Conservation (phyloP, 495 filamentous ascomycete species). For the Terfezia claveryi region DNA sequence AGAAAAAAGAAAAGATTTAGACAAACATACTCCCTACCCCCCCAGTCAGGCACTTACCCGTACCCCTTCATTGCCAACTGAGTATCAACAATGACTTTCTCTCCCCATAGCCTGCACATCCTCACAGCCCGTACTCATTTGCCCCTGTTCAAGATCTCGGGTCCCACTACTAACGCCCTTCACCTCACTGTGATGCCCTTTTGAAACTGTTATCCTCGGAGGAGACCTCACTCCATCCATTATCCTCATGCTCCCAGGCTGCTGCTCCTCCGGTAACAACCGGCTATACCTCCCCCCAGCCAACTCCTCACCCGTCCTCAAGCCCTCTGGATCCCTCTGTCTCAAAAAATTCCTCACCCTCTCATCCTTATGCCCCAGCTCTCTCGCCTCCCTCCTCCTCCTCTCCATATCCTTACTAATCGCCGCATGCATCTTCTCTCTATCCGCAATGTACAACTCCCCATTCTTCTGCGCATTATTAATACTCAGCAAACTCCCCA, state of each 20-base stretch:
- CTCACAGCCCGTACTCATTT: not conserved
- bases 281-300: not conserved
- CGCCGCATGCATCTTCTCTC: conserved; percentile 5
- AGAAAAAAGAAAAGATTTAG: not conserved
- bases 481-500: conserved; percentile 28
- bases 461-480: conserved; percentile 11
- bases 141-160: not conserved
- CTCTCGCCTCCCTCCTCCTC: conserved; percentile 7
- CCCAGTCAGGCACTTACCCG: not conserved
- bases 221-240: not conserved
- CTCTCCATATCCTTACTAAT: conserved; percentile 10
- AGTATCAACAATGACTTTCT: no score
- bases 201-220: no score
- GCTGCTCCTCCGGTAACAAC: not conserved
- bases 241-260: not conserved
- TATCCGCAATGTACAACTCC: conserved; percentile 7
- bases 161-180: not conserved
- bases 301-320: conserved; percentile 5
- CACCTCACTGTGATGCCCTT: not conserved
- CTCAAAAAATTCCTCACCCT: conserved; percentile 14
- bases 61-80: no score
- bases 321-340: conserved; percentile 12
- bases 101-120: no score
- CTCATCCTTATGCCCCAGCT: conserved; percentile 12
- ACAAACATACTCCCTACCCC: not conserved